These are phyloP conservation scores for Cryptosporidium meleagridis DNA, from an alignment of 169 alveolate species.

Conservation along the genomic window DNA sequence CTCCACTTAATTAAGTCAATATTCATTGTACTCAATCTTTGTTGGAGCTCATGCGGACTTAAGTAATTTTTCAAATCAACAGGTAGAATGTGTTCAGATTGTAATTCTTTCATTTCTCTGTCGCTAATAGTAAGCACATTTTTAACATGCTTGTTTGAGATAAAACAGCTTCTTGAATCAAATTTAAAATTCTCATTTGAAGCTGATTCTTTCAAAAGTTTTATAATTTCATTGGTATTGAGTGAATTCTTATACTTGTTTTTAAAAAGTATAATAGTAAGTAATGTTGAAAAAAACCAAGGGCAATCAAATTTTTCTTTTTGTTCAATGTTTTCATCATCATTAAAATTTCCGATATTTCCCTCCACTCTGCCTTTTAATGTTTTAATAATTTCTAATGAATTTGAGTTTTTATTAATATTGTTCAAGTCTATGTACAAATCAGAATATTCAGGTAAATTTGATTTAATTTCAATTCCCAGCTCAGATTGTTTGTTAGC, in stretches of 20 bases:
- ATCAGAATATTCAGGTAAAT: not conserved
- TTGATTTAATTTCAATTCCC: not conserved
- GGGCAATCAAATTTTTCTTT: conserved; percentile 12
- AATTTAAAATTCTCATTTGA: not conserved
- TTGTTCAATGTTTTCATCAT: not conserved
- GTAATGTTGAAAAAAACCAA: conserved; percentile 48
- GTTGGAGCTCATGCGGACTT: conserved; percentile 17
- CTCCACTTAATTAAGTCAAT: conserved; percentile 92
- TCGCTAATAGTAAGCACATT: not conserved
- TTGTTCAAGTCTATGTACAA: not conserved
- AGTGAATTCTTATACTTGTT: not conserved
- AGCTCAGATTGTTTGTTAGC: not conserved
- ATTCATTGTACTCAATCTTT: conserved; percentile 77
- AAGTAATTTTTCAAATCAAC: conserved; percentile 36
- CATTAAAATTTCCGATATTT: not conserved
- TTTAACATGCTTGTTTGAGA: conserved; percentile 4
- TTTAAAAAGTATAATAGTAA: not conserved
- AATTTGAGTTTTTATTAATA: not conserved
- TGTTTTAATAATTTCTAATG: not conserved
- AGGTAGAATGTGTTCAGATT: not conserved
- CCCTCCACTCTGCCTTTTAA: not conserved
- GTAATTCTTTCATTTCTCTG: not conserved
- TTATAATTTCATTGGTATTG: not conserved
- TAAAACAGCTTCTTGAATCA: not conserved
- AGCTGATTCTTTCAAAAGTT: not conserved